These are phyloP conservation scores for Syzygium aqueum DNA, from an alignment of 345 rosid species.

Conservation along the genomic window DNA sequence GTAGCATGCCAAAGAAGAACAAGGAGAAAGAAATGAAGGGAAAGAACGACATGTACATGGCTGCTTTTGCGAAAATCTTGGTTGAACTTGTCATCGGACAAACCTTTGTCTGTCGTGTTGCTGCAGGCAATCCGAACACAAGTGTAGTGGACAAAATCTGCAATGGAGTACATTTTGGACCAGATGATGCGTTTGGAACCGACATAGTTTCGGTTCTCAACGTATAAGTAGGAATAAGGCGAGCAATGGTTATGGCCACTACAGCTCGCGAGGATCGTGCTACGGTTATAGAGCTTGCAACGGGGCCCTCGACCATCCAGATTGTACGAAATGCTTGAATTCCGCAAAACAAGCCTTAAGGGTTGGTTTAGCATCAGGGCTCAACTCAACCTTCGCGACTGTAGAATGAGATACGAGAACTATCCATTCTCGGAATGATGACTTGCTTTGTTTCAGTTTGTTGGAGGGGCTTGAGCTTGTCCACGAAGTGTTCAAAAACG, in stretches of 20 bases:
- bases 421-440: not conserved
- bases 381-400: not conserved
- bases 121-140: not conserved
- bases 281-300: not conserved
- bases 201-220: not conserved
- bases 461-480: not conserved
- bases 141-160: not conserved
- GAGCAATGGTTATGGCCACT: not conserved
- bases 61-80: not conserved
- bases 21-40: not conserved
- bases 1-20: not conserved
- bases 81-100: not conserved
- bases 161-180: not conserved
- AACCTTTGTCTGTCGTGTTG: not conserved
- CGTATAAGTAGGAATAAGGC: not conserved
- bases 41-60: not conserved
- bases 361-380: not conserved
- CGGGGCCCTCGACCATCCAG: not conserved
- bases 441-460: not conserved
- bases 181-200: accelerated
- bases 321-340: not conserved
- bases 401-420: not conserved
- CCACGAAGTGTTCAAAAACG: not conserved
- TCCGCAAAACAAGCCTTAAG: not conserved
- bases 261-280: not conserved